Evolutionary conservation across 2,329 filamentous ascomycete species (phyloP), one percentile per base, ranked within the genome.

Genomic region (Aspergillus melleus): DNA sequence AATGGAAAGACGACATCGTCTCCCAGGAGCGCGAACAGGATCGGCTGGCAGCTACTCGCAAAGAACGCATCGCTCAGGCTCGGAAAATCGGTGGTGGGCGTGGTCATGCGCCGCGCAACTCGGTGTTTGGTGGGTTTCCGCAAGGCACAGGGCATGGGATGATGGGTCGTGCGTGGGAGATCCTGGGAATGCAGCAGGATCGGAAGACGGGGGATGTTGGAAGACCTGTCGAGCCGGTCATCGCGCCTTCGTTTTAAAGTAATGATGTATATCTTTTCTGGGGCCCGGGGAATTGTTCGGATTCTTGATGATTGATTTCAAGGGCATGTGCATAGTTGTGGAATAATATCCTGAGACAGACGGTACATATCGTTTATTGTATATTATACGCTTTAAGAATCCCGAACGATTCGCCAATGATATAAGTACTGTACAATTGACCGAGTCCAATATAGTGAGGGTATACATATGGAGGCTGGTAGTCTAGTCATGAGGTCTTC

Each of bases 1-100:
- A 78, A 66, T 79, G 77, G 77, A 73, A 73, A 55, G 70, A 77
- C 26, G 77, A 79, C 22, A 74, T 79, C 54, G 75, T 74, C 22
- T 61, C 68, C 55, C 68, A 75, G 29, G 71, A 75, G 61, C 71
- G 73, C 51, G 72, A 75, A 57, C 74, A 77, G 47, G 73, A 76
- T 42, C 67, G 74, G 6, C 59, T 77, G 39, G 70, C 64, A n/a
- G 65, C 67, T 6, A 70, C 73, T 3, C 76, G 76, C 47, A 70
- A 67, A 29, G 72, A 74, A 46, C 69, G 72, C 9, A 59, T 68
- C 32, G 58, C 72, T 22, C 68, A n/a, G 36, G 50, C 36, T 6
- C 29, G 70, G 32, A 36, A 36, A 16, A 12, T 29, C 42, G 67
- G 72, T 42, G 68, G 68, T 14, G 64, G 65, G 6, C 68, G 64